Conservation (phyloP, 257 asterid genomes). For the Gentiana macrophylla region DNA sequence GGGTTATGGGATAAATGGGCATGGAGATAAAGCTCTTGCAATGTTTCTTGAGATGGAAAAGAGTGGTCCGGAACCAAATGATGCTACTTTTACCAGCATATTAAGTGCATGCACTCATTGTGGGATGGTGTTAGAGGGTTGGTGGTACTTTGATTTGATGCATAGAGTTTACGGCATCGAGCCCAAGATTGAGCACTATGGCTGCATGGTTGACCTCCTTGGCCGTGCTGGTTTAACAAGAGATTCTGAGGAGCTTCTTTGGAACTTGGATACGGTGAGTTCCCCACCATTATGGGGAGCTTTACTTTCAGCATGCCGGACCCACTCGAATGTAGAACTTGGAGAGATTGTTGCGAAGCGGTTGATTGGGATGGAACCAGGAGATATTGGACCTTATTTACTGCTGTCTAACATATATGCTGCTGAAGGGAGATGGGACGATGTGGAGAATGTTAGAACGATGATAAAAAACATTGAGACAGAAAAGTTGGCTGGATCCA, state of each 20-base stretch:
- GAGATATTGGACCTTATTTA: conserved; percentile 26
- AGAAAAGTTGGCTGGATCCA: conserved; percentile 18
- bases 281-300: conserved; percentile 22
- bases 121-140: conserved; percentile 30
- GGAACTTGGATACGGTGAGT: conserved; percentile 9
- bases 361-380: conserved; percentile 22
- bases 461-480: conserved; percentile 17
- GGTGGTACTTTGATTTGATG: conserved; percentile 32
- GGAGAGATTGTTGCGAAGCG: conserved; percentile 24
- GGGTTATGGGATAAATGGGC: conserved; percentile 29
- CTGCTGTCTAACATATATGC: conserved; percentile 29
- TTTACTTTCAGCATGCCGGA: conserved; percentile 24
- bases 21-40: conserved; percentile 27
- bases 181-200: conserved; percentile 32
- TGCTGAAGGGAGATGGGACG: conserved; percentile 24
- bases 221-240: conserved; percentile 21
- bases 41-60: conserved; percentile 25
- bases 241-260: conserved; percentile 21
- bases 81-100: conserved; percentile 25
- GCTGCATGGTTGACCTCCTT: conserved; percentile 35
- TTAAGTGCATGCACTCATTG: conserved; percentile 30
- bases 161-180: conserved; percentile 17
- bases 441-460: conserved; percentile 23
- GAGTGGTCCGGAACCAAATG: conserved; percentile 27
- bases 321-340: conserved; percentile 23